A percentile compares a stretch with the other conserved stretches of the same genome.
These are phyloP conservation scores for Pyropia yezoensis DNA, from an alignment of 23 red algal genomes.

Conservation along the genomic window DNA sequence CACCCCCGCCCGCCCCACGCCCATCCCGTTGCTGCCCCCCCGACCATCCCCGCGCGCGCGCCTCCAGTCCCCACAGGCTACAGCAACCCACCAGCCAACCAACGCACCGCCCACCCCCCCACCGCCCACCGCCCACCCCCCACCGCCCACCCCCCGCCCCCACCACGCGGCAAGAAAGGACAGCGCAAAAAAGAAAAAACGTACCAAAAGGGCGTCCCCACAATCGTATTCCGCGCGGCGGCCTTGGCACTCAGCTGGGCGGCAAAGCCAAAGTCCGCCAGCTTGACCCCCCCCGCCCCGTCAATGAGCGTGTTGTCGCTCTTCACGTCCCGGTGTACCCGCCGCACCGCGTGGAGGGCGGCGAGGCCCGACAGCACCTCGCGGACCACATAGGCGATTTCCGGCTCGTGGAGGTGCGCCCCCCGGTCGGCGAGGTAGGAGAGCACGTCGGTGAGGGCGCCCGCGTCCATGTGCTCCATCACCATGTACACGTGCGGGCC, in stretches of 20 bases:
- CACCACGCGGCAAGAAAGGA: no score
- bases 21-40: no score
- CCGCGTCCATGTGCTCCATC: constrained; percentile 80
- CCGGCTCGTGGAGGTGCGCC: constrained; percentile 61
- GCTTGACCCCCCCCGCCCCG: constrained; percentile 47
- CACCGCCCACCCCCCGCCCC: no score
- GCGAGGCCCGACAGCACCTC: constrained; percentile 80
- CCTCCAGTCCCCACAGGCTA: no score
- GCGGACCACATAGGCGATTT: constrained; percentile 61
- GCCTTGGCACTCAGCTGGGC: constrained; percentile 62
- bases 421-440: constrained; percentile 56
- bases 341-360: constrained; percentile 57
- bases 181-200: no score
- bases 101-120: no score
- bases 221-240: constrained; percentile 61
- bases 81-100: no score
- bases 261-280: constrained; percentile 92
- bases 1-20: no score
- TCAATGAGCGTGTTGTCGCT: constrained; percentile 75
- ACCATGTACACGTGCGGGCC: constrained; percentile 65
- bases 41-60: no score
- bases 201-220: constrained; percentile 85
- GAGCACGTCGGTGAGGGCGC: constrained; percentile 83
- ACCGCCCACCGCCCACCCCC: no score
- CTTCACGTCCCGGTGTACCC: constrained; percentile 89